phyloP scores from a whole-genome alignment of 2,329 filamentous ascomycete genomes.

The Pseudogymnoascus sp. region DNA sequence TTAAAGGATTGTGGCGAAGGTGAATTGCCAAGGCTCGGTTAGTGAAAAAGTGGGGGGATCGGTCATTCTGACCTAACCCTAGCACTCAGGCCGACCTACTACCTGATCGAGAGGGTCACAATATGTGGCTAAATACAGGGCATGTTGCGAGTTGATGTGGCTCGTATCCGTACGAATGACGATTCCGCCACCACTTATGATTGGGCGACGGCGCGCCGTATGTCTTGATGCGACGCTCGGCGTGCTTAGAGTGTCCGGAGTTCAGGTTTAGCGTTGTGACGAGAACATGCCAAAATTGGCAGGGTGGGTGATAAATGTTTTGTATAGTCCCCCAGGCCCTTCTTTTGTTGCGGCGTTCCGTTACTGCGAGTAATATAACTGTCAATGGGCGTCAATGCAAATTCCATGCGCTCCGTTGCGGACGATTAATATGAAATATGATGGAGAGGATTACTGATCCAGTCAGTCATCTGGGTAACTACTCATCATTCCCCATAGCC shows the following conservation, averaged over 20 bases:
- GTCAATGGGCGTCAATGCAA: background rate
- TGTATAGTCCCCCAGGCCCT: background rate
- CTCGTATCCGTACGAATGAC: background rate
- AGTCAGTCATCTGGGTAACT: background rate
- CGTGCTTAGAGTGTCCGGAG: background rate
- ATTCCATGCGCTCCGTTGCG: background rate
- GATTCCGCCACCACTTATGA: background rate
- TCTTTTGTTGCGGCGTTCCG: background rate
- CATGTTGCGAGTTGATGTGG: background rate
- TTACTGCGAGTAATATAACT: background rate
- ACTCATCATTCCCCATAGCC: background rate
- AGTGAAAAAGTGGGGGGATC: no score
- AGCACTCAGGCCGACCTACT: no score
- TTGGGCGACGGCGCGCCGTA: background rate
- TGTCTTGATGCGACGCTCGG: background rate
- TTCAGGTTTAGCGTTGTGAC: background rate
- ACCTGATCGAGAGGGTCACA: no score
- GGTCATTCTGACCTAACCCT: no score
- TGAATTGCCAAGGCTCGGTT: no score
- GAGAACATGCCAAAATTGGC: background rate
- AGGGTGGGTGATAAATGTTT: background rate
- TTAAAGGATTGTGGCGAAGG: no score
- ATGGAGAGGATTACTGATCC: background rate
- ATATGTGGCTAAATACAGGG: conserved; percentile 4
- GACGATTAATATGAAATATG: background rate